A percentile compares a stretch with the other conserved stretches of the same genome.
Evolutionary conservation across 2,329 filamentous ascomycete genomes (phyloP).

Genomic region (Colletotrichum liaoningense): DNA sequence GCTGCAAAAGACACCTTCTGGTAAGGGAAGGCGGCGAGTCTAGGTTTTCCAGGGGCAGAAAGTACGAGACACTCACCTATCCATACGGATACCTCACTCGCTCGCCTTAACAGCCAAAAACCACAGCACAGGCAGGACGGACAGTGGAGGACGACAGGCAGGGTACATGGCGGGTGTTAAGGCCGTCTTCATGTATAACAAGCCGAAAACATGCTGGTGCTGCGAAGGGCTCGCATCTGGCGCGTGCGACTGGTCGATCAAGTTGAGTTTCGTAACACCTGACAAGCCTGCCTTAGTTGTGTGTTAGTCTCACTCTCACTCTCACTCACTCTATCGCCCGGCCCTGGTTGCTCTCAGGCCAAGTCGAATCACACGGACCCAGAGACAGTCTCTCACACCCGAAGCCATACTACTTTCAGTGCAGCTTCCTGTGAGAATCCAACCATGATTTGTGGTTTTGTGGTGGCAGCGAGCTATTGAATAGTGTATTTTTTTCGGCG

Average conservation of each 20-base stretch:
- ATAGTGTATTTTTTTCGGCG: neutral
- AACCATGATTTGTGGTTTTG: neutral
- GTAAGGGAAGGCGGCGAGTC: neutral
- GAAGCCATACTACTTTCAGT: slow-evolving; percentile 15
- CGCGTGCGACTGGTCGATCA: neutral
- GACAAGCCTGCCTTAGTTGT: slow-evolving; percentile 19
- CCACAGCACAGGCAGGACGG: neutral
- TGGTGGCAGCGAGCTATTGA: neutral
- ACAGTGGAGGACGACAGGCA: neutral
- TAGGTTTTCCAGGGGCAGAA: neutral
- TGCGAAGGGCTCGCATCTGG: neutral
- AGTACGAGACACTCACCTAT: neutral
- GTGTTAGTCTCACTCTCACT: slow-evolving; percentile 16
- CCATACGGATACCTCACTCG: neutral
- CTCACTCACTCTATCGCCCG: neutral
- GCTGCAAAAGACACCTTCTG: neutral
- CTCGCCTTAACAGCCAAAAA: neutral
- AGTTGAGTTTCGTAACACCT: slow-evolving; percentile 20
- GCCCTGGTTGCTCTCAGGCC: neutral
- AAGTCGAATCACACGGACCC: neutral
- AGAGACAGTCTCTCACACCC: neutral
- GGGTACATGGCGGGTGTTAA: slow-evolving; percentile 9
- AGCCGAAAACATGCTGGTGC: slow-evolving; percentile 25
- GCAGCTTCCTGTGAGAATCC: slow-evolving; percentile 14
- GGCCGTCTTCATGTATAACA: slow-evolving; percentile 10